Evolutionary conservation across 495 filamentous ascomycete genomes (phyloP).

Genomic region (Oidiodendron maius): DNA sequence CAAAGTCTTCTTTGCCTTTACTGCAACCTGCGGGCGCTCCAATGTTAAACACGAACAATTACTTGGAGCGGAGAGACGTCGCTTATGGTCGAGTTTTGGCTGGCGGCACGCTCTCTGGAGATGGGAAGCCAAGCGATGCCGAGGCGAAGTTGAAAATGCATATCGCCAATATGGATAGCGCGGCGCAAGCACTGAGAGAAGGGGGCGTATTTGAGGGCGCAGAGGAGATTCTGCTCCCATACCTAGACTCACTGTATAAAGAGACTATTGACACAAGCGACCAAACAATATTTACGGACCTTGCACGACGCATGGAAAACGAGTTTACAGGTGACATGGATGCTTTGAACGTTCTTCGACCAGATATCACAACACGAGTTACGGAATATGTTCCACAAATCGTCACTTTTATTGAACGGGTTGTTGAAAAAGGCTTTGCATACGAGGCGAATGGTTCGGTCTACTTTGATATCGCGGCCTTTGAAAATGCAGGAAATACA

Average conservation of each 20-base stretch:
- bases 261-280: constrained; percentile 69
- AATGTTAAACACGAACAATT: constrained; percentile 42
- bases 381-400: constrained; percentile 88
- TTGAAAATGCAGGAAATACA: constrained; percentile 74
- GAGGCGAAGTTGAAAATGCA: constrained; percentile 94
- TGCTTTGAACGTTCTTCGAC: constrained; percentile 76
- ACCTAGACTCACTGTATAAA: constrained; percentile 74
- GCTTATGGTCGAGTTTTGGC: constrained; percentile 59
- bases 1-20: constrained; percentile 71
- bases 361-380: constrained; percentile 78
- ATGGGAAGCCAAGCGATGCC: constrained; percentile 55
- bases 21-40: constrained; percentile 28
- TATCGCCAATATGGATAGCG: constrained; percentile 65
- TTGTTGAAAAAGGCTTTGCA: constrained; percentile 80
- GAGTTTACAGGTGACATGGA: constrained; percentile 82
- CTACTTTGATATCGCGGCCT: constrained; percentile 88
- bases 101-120: constrained; percentile 55
- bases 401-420: constrained; percentile 53
- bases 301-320: constrained; percentile 77
- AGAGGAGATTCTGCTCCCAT: constrained; percentile 72
- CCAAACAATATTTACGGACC: constrained; percentile 61
- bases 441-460: constrained; percentile 86
- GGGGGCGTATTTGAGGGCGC: constrained; percentile 37
- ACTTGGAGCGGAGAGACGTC: constrained; percentile 47
- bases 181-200: constrained; percentile 49